These are phyloP conservation scores for Gracilaria vermiculophylla DNA, from an alignment of 23 red algal genomes.

Conservation along the genomic window DNA sequence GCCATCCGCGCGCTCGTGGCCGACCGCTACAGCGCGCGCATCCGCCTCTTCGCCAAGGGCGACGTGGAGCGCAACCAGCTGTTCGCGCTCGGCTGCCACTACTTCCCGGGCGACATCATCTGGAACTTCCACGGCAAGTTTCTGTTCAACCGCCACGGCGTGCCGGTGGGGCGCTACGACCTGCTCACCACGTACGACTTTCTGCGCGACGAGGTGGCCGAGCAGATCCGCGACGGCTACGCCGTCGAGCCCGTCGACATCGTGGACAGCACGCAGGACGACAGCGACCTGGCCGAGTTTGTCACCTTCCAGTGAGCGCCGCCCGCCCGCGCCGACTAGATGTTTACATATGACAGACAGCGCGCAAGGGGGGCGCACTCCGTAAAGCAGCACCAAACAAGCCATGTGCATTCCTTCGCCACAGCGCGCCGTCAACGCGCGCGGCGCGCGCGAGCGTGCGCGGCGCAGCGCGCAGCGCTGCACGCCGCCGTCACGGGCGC, in stretches of 20 bases:
- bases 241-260: neutral
- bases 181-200: conserved; percentile 43
- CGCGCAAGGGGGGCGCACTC: too few species aligned
- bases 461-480: too few species aligned
- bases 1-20: conserved; percentile 51
- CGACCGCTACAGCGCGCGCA: conserved; percentile 22
- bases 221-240: neutral
- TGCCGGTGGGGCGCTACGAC: conserved; percentile 56
- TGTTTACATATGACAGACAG: too few species aligned
- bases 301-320: neutral
- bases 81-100: conserved; percentile 52
- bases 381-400: too few species aligned
- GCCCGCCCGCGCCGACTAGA: too few species aligned
- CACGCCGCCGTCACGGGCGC: neutral
- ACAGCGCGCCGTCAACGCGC: too few species aligned
- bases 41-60: conserved; percentile 53
- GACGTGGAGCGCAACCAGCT: conserved; percentile 61
- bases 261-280: neutral
- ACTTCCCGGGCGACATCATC: conserved; percentile 69
- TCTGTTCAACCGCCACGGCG: conserved; percentile 55
- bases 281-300: conserved; percentile 1
- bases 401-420: too few species aligned
- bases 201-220: neutral
- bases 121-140: conserved; percentile 84
- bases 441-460: too few species aligned